Base-by-base conservation (phyloP, 192 early-diverging fungal genomes). In the Entophlyctis luteolus region DNA sequence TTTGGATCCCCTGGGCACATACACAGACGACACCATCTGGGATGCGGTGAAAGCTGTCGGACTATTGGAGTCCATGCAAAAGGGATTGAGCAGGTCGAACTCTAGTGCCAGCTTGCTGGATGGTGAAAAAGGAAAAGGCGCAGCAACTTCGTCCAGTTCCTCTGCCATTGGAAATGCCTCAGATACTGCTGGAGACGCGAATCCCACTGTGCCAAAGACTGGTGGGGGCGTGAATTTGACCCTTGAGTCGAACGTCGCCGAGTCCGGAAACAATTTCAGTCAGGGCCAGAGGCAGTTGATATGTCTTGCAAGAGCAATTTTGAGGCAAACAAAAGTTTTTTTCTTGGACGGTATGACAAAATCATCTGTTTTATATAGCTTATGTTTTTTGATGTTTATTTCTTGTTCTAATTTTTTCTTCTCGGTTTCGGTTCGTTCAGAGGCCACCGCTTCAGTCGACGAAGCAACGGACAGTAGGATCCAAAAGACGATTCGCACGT, bases 401-500 rank as follows among this genome's bases (percentile, higher is more conserved):
- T 35, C n/a, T 0, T 50, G 20, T 18, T 71, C 14, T 32, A 16
- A 22, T 37, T 71, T 46, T 77, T n/a, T 76, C 47, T 23, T 25
- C 22, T 42, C n/a, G 8, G 8, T 42, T 42, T 42, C 39, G n/a
- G n/a, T 42, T 12, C 32, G 23, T 52, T 2, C 6, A 67, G 74
- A 80, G 55, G 85, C 79, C 2, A 87, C 46, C 32, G 89, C 89
- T 18, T 86, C 85, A 31, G 83, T 89, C 14, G 90, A 91, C 73
- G 75, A 86, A 68, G 79, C 79, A 25, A 91, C 89, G 1, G 90
- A 92, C 71, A 75, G 78, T 12, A 71, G 77, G 32, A 86, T 90
- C 57, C 89, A 92, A 69, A 70, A 72, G 68, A 84, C 85, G 0
- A 85, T 90, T 59, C 86, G 87, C 14, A 75, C 74, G 48, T 77